Percentiles rank a stretch among this genome's conserved stretches.
These are phyloP conservation scores for Penicillium aurantiogriseum DNA, from an alignment of 2,329 filamentous ascomycete genomes.

Conservation along the genomic window DNA sequence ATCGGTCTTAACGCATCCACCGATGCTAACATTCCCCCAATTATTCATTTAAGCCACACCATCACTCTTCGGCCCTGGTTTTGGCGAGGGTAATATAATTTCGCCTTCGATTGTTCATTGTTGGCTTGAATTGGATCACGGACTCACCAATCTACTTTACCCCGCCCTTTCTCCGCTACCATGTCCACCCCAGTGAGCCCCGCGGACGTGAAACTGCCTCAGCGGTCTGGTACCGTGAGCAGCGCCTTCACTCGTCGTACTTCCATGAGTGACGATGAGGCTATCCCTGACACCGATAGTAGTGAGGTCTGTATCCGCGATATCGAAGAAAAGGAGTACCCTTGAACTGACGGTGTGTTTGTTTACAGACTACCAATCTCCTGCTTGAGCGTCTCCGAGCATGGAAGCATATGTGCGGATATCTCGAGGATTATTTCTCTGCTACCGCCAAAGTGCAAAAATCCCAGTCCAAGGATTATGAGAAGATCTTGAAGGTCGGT, in stretches of 20 bases:
- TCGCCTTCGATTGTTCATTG: neutral
- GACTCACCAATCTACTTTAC: neutral
- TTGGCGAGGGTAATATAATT: neutral
- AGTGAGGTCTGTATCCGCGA: slow-evolving; percentile 36
- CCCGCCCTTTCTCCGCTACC: neutral
- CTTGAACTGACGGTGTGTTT: slow-evolving; percentile 2
- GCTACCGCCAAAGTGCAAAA: slow-evolving; percentile 84
- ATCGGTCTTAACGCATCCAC: neutral
- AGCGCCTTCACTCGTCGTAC: slow-evolving; percentile 35
- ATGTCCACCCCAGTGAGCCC: slow-evolving; percentile 34
- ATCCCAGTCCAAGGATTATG: slow-evolving; percentile 87
- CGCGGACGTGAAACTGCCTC: slow-evolving; percentile 32
- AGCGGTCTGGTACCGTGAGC: slow-evolving; percentile 34
- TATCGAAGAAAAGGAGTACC: neutral
- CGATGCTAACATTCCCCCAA: neutral
- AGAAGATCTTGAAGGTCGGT: slow-evolving; percentile 80
- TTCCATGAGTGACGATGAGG: slow-evolving; percentile 42
- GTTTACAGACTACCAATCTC: slow-evolving; percentile 66
- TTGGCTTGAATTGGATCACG: neutral
- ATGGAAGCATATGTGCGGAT: slow-evolving; percentile 91
- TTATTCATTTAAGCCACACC: neutral
- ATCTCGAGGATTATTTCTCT: slow-evolving; percentile 85
- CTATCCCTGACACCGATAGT: slow-evolving; percentile 42
- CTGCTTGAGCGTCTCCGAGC: slow-evolving; percentile 85
- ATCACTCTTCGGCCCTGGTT: neutral